Conservation (phyloP, 179 eudicot species). For the Sideroxylon spinosum region DNA sequence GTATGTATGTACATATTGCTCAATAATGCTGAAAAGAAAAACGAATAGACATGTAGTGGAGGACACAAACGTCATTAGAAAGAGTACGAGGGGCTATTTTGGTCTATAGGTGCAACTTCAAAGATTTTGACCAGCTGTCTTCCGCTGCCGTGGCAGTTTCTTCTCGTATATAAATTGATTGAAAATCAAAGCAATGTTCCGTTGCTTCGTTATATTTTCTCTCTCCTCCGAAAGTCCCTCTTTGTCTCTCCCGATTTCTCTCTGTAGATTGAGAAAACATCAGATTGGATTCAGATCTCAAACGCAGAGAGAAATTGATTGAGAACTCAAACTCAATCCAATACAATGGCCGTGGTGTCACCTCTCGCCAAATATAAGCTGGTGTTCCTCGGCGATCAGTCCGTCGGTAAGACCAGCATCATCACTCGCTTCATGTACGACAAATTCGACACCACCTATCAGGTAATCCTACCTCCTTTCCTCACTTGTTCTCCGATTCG, state of each 20-base stretch:
- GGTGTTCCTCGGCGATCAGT: conserved; percentile 63
- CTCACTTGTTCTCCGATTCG: neutral
- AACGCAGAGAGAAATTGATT: conserved; percentile 7
- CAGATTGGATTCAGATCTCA: conserved; percentile 12
- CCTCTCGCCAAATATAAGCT: conserved; percentile 57
- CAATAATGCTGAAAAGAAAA: too few species aligned
- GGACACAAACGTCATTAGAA: too few species aligned
- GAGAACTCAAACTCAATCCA: neutral
- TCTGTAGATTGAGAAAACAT: conserved; percentile 8
- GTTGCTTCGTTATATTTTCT: conserved; percentile 9
- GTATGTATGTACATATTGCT: too few species aligned
- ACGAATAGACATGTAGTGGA: too few species aligned
- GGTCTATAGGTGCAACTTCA: too few species aligned
- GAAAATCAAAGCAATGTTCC: neutral
- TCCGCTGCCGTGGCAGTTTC: conserved; percentile 34
- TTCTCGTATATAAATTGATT: conserved; percentile 2
- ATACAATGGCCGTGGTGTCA: conserved; percentile 50
- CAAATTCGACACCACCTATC: conserved; percentile 57
- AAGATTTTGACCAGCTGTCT: too few species aligned
- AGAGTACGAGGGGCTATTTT: too few species aligned
- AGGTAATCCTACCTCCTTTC: conserved; percentile 24
- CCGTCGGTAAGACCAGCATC: conserved; percentile 64
- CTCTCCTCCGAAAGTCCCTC: conserved; percentile 12
- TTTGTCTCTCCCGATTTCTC: conserved; percentile 1
- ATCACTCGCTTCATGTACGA: conserved; percentile 70